A percentile compares a stretch with the other conserved stretches of the same genome.
Conservation (phyloP, 1,284 basidiomycete species). For the Melanopsichium pennsylvanicum region DNA sequence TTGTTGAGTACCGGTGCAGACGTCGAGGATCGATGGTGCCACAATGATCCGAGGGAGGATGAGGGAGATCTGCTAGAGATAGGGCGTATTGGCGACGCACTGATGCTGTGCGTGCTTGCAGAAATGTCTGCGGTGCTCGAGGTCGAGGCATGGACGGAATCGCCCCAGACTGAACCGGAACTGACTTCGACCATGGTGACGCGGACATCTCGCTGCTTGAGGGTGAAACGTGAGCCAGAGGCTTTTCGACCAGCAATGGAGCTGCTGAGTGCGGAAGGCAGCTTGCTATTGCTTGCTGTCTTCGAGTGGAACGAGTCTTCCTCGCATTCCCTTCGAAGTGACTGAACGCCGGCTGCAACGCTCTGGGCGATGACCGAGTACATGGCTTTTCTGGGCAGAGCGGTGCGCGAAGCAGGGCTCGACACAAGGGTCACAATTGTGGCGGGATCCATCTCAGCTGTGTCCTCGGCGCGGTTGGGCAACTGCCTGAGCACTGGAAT, state of each 20-base stretch:
- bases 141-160: neutral
- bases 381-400: conserved; percentile 44
- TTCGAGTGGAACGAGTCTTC: conserved; percentile 45
- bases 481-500: conserved; percentile 40
- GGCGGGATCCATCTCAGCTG: conserved; percentile 18
- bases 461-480: conserved; percentile 33
- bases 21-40: conserved; percentile 45
- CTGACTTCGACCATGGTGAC: conserved; percentile 46
- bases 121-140: conserved; percentile 4
- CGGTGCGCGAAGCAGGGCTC: conserved; percentile 40
- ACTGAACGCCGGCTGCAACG: conserved; percentile 46
- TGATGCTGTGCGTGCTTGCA: conserved; percentile 10
- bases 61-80: conserved; percentile 36
- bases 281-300: conserved; percentile 39
- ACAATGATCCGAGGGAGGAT: conserved; percentile 35
- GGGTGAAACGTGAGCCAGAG: conserved; percentile 12
- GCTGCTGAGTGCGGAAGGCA: conserved; percentile 6
- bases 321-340: conserved; percentile 51
- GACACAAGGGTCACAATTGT: conserved; percentile 47
- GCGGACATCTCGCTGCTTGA: conserved; percentile 45
- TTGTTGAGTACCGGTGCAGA: conserved; percentile 45
- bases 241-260: conserved; percentile 12
- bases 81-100: conserved; percentile 23
- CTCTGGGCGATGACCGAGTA: conserved; percentile 51
- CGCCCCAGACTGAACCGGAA: conserved; percentile 37